A percentile compares a stretch with the other conserved stretches of the same genome.
phyloP scores from a whole-genome alignment of 1,139 yeast species.

The Casaregolazyma suthepensis region DNA sequence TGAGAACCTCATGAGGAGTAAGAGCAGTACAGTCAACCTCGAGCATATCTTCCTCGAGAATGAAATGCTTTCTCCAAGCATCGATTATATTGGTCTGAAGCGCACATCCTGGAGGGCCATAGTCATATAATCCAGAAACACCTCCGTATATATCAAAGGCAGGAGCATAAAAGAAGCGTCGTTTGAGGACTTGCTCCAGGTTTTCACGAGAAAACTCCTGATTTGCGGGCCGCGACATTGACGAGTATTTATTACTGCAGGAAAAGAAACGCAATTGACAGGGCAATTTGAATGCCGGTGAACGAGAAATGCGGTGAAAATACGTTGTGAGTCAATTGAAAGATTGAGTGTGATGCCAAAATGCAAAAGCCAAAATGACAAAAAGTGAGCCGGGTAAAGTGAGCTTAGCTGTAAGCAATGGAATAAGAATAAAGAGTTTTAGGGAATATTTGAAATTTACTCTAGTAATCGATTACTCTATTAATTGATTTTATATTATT shows the following conservation, averaged over 20 bases:
- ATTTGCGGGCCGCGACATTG: conserved; percentile 8
- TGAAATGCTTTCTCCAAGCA: conserved; percentile 95
- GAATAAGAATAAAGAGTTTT: background rate
- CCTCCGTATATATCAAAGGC: conserved; percentile 98
- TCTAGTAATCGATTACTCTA: background rate
- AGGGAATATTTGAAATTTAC: background rate
- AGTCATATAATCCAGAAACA: conserved; percentile 95
- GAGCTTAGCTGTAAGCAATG: too few species aligned
- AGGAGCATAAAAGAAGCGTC: conserved; percentile 96
- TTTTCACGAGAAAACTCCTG: conserved; percentile 66
- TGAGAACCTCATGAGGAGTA: conserved; percentile 95
- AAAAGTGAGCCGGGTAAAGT: background rate
- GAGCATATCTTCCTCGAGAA: conserved; percentile 96
- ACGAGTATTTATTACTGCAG: background rate
- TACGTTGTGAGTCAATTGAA: background rate
- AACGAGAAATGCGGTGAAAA: background rate
- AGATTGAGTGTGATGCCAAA: background rate
- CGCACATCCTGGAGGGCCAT: conserved; percentile 99
- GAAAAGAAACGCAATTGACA: background rate
- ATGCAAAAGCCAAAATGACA: background rate
- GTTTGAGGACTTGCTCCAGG: conserved; percentile 83
- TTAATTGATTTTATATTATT: background rate
- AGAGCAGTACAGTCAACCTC: conserved; percentile 98
- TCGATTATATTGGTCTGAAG: conserved; percentile 93
- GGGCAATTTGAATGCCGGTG: background rate